Evolutionary conservation across 1,284 basidiomycete species (phyloP).

Genomic region (Lignosus rhinocerotis): DNA sequence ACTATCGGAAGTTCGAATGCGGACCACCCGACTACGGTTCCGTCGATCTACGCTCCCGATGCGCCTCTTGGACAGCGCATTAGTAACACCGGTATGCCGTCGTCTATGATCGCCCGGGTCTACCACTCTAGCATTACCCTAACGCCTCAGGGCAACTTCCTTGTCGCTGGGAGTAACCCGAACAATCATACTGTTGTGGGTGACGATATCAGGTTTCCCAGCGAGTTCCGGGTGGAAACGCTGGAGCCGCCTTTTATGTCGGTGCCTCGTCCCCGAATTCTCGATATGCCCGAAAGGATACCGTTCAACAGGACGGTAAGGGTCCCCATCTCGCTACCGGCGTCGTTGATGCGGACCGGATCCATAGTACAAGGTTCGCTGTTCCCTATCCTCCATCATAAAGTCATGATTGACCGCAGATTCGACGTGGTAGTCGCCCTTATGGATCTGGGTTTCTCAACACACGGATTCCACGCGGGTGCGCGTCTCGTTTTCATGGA

Average conservation of each 20-base stretch:
- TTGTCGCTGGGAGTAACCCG: constrained; percentile 52
- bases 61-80: constrained; percentile 47
- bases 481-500: constrained; percentile 49
- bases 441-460: constrained; percentile 50
- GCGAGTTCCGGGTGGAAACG: constrained; percentile 49
- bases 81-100: constrained; percentile 44
- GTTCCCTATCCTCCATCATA: background rate
- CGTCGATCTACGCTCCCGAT: constrained; percentile 51
- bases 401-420: background rate
- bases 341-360: background rate
- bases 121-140: constrained; percentile 46
- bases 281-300: constrained; percentile 38
- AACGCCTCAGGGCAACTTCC: constrained; percentile 43
- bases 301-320: constrained; percentile 40
- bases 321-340: constrained; percentile 35
- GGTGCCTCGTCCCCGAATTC: constrained; percentile 36
- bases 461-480: constrained; percentile 47
- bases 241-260: constrained; percentile 46
- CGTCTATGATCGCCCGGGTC: constrained; percentile 43
- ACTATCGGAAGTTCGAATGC: constrained; percentile 43
- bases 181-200: constrained; percentile 33
- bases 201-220: constrained; percentile 29
- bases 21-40: constrained; percentile 43
- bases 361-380: constrained; percentile 3
- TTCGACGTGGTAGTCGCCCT: constrained; percentile 33